Evolutionary conservation across 2,329 filamentous ascomycete genomes (phyloP), one percentile per base, ranked within the genome.

Genomic region (Sclerotinia subarctica): DNA sequence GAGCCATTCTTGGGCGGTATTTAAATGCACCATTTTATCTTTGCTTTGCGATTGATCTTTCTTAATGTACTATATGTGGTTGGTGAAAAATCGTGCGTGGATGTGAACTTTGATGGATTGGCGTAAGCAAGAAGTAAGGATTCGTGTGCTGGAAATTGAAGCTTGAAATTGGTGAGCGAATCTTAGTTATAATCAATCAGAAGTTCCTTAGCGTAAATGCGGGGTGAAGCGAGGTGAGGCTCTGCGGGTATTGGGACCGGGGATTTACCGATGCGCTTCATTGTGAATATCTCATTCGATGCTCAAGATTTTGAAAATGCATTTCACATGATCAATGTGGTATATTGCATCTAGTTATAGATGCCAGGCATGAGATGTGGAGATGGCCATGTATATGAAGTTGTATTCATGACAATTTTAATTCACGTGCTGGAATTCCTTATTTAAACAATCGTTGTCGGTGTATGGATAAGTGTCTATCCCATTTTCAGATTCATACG

Each of bases 1-100:
- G 73, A 97, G 91, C 91, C 93, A 99, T 81, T 94, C 90, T 80
- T 96, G 90, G 79, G 91, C 91, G 68, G 92, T 93, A 64, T 85
- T 82, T 78, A 96, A 88, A 78, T 91, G 88, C 3, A 91, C 90
- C 94, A 97, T 97, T 74, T 81, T 75, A 32, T 38, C 21, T 49
- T 19, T 49, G 8, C n/a, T 19, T 13, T 51, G 26, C 44, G 4
- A 6, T 35, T 3, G 26, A 49, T 24, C 1, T 15, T 32, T 19
- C 29, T 21, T 11, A 2, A 19, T 17, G 29, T 38, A 21, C 11
- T 51, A 13, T 51, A 5, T 19, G 29, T 51, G 15, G 58, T 62
- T 32, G 54, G 29, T 24, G 29, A 7, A 19, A 17, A 17, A n/a
- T 38, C 10, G 2, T 32, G 11, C 7, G 59, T 49, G 21, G 44